A percentile compares a stretch with the other conserved stretches of the same genome.
Evolutionary conservation across 768 basidiomycete species (phyloP).

Genomic region (Crucibulum laeve): DNA sequence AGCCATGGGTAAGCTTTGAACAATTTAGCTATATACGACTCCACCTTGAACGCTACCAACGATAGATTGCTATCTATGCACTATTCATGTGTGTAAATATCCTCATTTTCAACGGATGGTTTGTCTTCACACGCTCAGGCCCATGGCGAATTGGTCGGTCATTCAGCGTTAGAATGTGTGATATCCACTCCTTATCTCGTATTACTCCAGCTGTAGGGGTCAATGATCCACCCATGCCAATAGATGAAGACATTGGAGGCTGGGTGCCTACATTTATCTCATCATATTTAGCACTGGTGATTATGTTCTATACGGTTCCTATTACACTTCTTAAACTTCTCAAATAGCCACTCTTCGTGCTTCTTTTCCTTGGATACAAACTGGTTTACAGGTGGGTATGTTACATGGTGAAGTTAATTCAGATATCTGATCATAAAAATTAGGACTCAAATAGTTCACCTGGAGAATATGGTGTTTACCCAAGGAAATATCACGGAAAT

Average conservation of each 20-base stretch:
- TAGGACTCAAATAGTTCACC: constrained; percentile 8
- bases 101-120: constrained; percentile 13
- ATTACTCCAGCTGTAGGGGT: constrained; percentile 8
- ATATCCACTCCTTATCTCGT: background rate
- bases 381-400: constrained; percentile 9
- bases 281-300: constrained; percentile 12
- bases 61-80: constrained; percentile 12
- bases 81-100: constrained; percentile 11
- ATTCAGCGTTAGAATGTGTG: background rate
- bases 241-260: constrained; percentile 9
- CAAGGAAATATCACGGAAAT: constrained; percentile 10
- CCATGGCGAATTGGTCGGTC: constrained; percentile 13
- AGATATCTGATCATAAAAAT: background rate
- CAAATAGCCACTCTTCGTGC: constrained; percentile 9
- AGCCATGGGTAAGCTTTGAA: constrained; percentile 9
- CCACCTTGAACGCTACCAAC: constrained; percentile 1
- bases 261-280: constrained; percentile 14
- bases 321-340: background rate
- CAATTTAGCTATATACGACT: too few species aligned
- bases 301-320: background rate
- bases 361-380: constrained; percentile 11
- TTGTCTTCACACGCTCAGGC: constrained; percentile 13
- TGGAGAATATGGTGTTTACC: constrained; percentile 11
- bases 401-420: background rate
- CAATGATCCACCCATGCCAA: constrained; percentile 5